Evolutionary conservation across 2,329 filamentous ascomycete genomes (phyloP), one percentile per base, ranked within the genome.

Genomic region (Penicillium sp.): DNA sequence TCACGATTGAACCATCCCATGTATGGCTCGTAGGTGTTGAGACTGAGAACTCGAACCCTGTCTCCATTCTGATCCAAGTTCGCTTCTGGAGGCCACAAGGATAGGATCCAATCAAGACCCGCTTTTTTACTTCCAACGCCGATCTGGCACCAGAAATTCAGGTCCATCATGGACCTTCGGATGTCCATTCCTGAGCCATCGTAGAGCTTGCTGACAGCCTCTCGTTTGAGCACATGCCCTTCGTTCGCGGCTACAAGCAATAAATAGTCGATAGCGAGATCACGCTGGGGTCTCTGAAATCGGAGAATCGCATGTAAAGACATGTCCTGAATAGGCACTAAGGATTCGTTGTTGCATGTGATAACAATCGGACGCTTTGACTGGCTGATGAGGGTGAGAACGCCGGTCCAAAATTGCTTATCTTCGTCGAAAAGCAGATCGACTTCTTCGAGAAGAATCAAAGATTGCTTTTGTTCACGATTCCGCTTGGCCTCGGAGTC

Each of bases 121-220:
- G 89, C 88, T 61, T 88, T 88, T n/a, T 84, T 79, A 67, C 96
- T 94, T 5, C 94, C 95, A 9, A 99, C 84, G 0, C 88, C 90
- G 72, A 97, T 91, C 69, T 99, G 94, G 68, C 95, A 99, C 92
- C 92, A 99, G 67, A 95, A 94, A 67, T 95, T 87, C 25, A 99
- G 80, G 55, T 97, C 91, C 50, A 81, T 85, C 44, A 99, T 83
- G 2, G 87, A 86, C 20, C 87, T 90, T 48, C 94, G 85, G 11
- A 99, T 74, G 67, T 99, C 94, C 25, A 80, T 73, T 2, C 79
- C 69, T 47, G 88, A 87, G 13, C 83, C 83, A 47, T 80, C 77
- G 64, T 91, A 96, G 2, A 99, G 79, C 6, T 81, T 76, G 46
- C 80, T 77, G 0, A 95, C 80, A 0, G 89, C 83, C 24, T 81